Base-by-base conservation (phyloP, 148 eudicot genomes). In the Chenopodium berlandieri region DNA sequence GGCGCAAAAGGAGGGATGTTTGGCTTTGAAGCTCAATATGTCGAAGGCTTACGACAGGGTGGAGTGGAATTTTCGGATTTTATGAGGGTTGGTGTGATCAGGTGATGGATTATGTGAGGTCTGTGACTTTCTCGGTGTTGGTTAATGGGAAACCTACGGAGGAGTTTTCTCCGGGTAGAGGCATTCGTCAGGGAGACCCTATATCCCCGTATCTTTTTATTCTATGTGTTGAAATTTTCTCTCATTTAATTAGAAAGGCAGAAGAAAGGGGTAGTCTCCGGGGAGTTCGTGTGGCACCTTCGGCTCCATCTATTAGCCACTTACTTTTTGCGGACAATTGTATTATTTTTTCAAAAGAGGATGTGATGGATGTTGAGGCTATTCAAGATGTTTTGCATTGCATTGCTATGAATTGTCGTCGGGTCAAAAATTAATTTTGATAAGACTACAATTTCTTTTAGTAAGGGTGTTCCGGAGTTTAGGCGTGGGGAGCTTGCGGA, bases 191-290 rank as follows among this genome's bases (percentile, higher is more conserved):
- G 9, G 78, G 64, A 0, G 66, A 75, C 9, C 78, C 78, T 0
- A 7, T 75, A 75, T 75, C 16, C 78, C 78, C 0, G 0, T 75
- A 75, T 75, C 16, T 75, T 12, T 75, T 75, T 7, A 54, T 75
- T 1, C 4, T 75, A 1, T 75, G 78, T 54, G 78, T 52, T 0
- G 74, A 71, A 46, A n/a, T 71, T 22, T 12, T 40, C 0, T 71
- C 74, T 0, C 19, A 46, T 46, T 16, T 31, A 11, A 1, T 71
- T 0, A 12, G 20, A 0, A 10, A 4, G 0, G 22, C 48, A 1
- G 74, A 13, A 4, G 74, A 71, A 9, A 0, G 7, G 0, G 23
- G 22, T 5, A 2, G 50, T 2, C 2, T 71, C 0, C 47, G 37
- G 7, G 48, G 74, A 0, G 37, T 73, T 12, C 0, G 13, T 2